Base-by-base conservation (phyloP, 305 asterid genomes). In the Rubia peregrina region DNA sequence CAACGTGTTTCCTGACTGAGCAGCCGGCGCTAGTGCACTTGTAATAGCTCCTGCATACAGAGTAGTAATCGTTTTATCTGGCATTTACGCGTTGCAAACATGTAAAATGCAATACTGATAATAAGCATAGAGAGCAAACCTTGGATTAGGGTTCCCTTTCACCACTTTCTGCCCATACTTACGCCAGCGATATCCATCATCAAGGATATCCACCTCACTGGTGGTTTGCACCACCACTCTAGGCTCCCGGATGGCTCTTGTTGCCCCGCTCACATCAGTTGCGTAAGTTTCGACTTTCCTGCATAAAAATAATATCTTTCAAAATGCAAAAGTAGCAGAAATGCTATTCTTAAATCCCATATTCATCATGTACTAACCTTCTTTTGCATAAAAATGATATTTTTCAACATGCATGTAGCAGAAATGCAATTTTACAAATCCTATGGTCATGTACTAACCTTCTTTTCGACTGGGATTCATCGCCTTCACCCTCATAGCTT, bases 131-230 rank as follows among this genome's bases (percentile, higher is more conserved):
- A 72, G 14, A 71, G 62, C 49, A 42, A 71, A 92, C 98, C 98
- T 92, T 73, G 98, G 98, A 78, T 92, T 90, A 61, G 98, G 98
- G 79, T 92, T 92, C 80, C 98, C 98, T 79, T 92, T 92, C 59
- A 92, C 98, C 16, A 92, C 96, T 78, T 92, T 92, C 81, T 90
- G 97, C 66, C 98, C 98, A 43, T 92, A 92, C 74, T 92, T 92
- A 74, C 97, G 97, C 98, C 98, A 92, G 74, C 95, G 90, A 61
- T 90, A 92, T 26, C 98, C 98, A 71, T 92, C 98, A 22, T 90
- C 98, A 62, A 92, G 92, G 61, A 92, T 87, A 80, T 90, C 98
- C 61, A 92, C 96, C 75, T 92, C 98, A 70, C 98, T 92, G 38
- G 89, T 90, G 64, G 98, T 92, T 79, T 92, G 97, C 77, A 92